Conservation (phyloP, 192 early-diverging fungal genomes). For the Umbelopsis sp. region DNA sequence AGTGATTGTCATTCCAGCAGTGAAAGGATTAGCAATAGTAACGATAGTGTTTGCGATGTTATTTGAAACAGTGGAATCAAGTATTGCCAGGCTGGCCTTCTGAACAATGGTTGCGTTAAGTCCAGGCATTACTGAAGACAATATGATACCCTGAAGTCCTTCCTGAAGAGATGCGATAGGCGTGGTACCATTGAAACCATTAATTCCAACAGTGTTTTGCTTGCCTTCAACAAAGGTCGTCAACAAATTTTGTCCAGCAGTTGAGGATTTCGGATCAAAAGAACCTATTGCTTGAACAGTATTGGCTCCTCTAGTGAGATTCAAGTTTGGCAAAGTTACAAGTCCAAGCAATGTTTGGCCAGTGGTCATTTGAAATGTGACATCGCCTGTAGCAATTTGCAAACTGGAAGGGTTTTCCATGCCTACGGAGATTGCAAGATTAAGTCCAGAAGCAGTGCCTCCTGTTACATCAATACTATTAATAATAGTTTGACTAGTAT, state of each 20-base stretch:
- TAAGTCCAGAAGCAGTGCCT: constrained; percentile 45
- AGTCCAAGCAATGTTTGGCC: constrained; percentile 48
- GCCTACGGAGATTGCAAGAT: constrained; percentile 43
- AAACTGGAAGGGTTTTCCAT: constrained; percentile 52
- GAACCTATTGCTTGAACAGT: constrained; percentile 43
- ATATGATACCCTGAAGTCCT: constrained; percentile 44
- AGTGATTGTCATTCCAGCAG: constrained; percentile 48
- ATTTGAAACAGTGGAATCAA: constrained; percentile 41
- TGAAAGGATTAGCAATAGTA: constrained; percentile 58
- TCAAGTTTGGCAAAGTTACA: constrained; percentile 50
- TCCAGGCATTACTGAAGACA: constrained; percentile 53
- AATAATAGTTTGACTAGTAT: constrained; percentile 50
- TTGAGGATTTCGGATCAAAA: constrained; percentile 49
- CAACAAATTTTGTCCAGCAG: constrained; percentile 50
- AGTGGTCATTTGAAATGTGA: constrained; percentile 48
- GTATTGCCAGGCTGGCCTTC: constrained; percentile 44
- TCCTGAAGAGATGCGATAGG: constrained; percentile 46
- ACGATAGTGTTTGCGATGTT: constrained; percentile 50
- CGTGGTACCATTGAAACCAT: constrained; percentile 49
- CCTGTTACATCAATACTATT: constrained; percentile 59
- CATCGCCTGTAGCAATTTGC: constrained; percentile 53
- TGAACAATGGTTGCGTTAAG: constrained; percentile 47
- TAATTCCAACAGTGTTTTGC: constrained; percentile 43
- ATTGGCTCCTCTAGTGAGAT: constrained; percentile 48
- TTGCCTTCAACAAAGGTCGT: constrained; percentile 52